phyloP scores from a whole-genome alignment of 306 rosid species.

The Vicia faba region DNA sequence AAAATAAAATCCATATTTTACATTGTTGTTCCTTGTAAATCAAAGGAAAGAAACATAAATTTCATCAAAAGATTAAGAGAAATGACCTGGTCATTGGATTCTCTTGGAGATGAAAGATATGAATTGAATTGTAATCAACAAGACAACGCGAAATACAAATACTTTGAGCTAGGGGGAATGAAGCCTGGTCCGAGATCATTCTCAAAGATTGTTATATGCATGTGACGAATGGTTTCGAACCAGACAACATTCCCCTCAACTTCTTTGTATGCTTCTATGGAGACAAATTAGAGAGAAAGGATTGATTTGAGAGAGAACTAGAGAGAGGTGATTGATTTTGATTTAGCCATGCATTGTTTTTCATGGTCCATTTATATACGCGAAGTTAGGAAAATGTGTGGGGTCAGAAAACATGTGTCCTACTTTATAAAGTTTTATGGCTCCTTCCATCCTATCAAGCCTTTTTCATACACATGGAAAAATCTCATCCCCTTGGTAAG shows the following conservation, averaged over 20 bases:
- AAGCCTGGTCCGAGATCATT: constrained; percentile 99
- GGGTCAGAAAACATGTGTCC: constrained; percentile 50
- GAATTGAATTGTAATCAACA: constrained; percentile 15
- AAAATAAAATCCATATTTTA: neutral
- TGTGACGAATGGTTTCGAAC: constrained; percentile 70
- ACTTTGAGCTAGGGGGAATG: constrained; percentile 83
- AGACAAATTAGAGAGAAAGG: constrained; percentile 33
- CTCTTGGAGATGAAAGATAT: constrained; percentile 13
- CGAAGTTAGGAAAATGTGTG: constrained; percentile 49
- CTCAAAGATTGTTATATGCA: constrained; percentile 11
- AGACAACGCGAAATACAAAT: neutral
- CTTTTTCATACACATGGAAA: constrained; percentile 42
- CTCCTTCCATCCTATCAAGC: constrained; percentile 47
- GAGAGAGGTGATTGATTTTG: constrained; percentile 46
- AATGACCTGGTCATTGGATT: constrained; percentile 23
- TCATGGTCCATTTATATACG: constrained; percentile 76
- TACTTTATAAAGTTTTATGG: constrained; percentile 44
- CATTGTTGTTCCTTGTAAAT: constrained; percentile 5
- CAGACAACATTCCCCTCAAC: constrained; percentile 97
- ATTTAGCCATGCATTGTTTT: constrained; percentile 74
- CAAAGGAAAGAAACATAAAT: constrained; percentile 16
- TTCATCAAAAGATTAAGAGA: constrained; percentile 14
- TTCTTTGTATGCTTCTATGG: constrained; percentile 32
- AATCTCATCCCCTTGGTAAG: neutral
- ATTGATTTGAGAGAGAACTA: constrained; percentile 37